Evolutionary conservation across 2,329 filamentous ascomycete genomes (phyloP).

Genomic region (Atkinsonella hypoxylon): DNA sequence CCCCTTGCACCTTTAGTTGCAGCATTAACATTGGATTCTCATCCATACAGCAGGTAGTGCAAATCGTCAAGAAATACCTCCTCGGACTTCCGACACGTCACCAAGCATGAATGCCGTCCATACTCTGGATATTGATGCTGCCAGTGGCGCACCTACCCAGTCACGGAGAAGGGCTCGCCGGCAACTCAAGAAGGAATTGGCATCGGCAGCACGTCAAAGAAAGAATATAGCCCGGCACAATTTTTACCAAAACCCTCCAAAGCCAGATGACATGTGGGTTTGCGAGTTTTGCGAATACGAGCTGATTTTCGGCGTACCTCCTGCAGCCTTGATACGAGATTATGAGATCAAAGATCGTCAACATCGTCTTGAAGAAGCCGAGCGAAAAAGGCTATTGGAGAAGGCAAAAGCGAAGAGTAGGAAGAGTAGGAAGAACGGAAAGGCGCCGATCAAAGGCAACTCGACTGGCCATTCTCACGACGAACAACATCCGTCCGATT

Average conservation of each 20-base stretch:
- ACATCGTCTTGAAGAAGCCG: conserved; percentile 71
- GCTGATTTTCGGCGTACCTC: conserved; percentile 80
- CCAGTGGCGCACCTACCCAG: conserved; percentile 16
- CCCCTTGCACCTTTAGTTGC: too few relatives aligned
- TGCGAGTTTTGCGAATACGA: conserved; percentile 99
- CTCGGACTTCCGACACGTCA: conserved; percentile 8
- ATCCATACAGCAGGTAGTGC: neutral
- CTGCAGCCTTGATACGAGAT: conserved; percentile 71
- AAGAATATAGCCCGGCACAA: conserved; percentile 64
- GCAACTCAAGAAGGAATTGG: conserved; percentile 58
- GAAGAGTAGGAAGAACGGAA: conserved; percentile 75
- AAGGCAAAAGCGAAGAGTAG: conserved; percentile 90
- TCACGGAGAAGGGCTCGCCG: conserved; percentile 48
- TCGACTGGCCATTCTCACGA: conserved; percentile 13
- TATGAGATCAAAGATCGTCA: conserved; percentile 93
- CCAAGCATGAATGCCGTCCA: conserved; percentile 9
- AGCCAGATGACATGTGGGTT: conserved; percentile 70
- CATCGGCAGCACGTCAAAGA: conserved; percentile 63
- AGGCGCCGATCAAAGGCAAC: conserved; percentile 27
- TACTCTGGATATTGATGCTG: conserved; percentile 9
- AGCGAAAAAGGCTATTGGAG: conserved; percentile 72
- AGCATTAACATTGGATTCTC: neutral
- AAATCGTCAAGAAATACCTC: conserved; percentile 12
- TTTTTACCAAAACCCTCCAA: conserved; percentile 63
- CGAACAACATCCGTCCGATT: conserved; percentile 12